Percentiles rank a stretch among this genome's conserved stretches.
These are phyloP conservation scores for Tricholoma hemisulphureum DNA, from an alignment of 768 basidiomycete species.

Conservation along the genomic window DNA sequence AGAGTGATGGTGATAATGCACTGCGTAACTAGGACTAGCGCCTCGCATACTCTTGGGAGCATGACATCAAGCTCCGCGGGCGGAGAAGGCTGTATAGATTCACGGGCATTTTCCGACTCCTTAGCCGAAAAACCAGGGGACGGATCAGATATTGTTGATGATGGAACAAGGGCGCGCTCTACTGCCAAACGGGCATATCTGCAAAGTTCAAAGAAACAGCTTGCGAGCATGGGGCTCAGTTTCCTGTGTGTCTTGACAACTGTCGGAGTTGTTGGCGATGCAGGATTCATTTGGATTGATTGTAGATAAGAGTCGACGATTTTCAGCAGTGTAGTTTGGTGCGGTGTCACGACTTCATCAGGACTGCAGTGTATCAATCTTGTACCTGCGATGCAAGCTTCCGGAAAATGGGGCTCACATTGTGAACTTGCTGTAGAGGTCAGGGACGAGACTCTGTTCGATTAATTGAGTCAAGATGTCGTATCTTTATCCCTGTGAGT, in stretches of 20 bases:
- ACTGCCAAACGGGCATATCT: slow-evolving; percentile 57
- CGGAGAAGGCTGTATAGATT: slow-evolving; percentile 10
- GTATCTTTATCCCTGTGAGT: slow-evolving; percentile 45
- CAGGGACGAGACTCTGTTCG: slow-evolving; percentile 54
- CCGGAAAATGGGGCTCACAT: slow-evolving; percentile 46
- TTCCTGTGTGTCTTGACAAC: slow-evolving; percentile 39
- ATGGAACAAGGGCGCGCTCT: slow-evolving; percentile 40
- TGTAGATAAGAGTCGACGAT: slow-evolving; percentile 83
- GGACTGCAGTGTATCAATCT: slow-evolving; percentile 35
- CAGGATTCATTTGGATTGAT: slow-evolving; percentile 38
- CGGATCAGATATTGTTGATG: slow-evolving; percentile 2
- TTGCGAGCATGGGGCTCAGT: slow-evolving; percentile 59
- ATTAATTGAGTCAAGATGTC: slow-evolving; percentile 63
- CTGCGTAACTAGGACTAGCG: slow-evolving; percentile 74
- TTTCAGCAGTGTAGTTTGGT: slow-evolving; percentile 86
- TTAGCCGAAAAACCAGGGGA: neutral
- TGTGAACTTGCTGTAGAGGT: slow-evolving; percentile 57
- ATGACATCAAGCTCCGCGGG: slow-evolving; percentile 59
- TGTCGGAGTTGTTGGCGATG: slow-evolving; percentile 28
- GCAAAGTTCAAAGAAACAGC: slow-evolving; percentile 59
- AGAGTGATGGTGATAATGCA: slow-evolving; percentile 67
- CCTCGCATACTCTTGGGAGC: slow-evolving; percentile 79
- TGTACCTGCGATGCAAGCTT: slow-evolving; percentile 8
- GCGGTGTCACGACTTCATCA: slow-evolving; percentile 75
- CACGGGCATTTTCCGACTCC: slow-evolving; percentile 4